These are phyloP conservation scores for Waitea zeae DNA, from an alignment of 1,284 basidiomycete species.

Conservation along the genomic window DNA sequence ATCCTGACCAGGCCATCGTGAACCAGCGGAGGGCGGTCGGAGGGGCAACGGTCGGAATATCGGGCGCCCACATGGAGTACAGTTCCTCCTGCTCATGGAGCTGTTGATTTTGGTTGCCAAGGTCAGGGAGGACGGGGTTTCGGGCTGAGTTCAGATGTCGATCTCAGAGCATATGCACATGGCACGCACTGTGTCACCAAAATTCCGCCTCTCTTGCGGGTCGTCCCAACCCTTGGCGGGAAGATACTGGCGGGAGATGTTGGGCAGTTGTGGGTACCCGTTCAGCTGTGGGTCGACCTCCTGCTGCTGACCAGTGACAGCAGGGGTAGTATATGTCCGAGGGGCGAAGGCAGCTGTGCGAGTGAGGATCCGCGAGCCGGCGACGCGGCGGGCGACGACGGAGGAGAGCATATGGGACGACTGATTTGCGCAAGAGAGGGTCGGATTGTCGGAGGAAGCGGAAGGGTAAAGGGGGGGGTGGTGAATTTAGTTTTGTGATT, in stretches of 20 bases:
- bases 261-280: conserved; percentile 67
- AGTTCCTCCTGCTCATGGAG: conserved; percentile 75
- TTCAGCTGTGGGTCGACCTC: conserved; percentile 49
- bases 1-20: conserved; percentile 36
- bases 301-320: conserved; percentile 16
- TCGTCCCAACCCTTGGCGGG: conserved; percentile 73
- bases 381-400: conserved; percentile 8
- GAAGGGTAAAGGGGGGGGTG: conserved; percentile 4
- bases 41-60: conserved; percentile 42
- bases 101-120: no score
- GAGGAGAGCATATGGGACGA: no score
- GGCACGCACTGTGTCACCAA: conserved; percentile 58
- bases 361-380: conserved; percentile 9
- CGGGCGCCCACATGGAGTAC: conserved; percentile 80
- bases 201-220: conserved; percentile 66
- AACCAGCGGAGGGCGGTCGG: conserved; percentile 45
- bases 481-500: background rate
- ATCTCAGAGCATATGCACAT: conserved; percentile 5
- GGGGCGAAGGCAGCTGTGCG: conserved; percentile 6
- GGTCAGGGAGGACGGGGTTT: no score
- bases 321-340: conserved; percentile 14
- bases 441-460: conserved; percentile 5
- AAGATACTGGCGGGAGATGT: conserved; percentile 49
- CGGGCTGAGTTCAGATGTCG: no score
- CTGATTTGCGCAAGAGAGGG: no score